Conservation (phyloP, 1,284 basidiomycete species). For the Irpex sp. region DNA sequence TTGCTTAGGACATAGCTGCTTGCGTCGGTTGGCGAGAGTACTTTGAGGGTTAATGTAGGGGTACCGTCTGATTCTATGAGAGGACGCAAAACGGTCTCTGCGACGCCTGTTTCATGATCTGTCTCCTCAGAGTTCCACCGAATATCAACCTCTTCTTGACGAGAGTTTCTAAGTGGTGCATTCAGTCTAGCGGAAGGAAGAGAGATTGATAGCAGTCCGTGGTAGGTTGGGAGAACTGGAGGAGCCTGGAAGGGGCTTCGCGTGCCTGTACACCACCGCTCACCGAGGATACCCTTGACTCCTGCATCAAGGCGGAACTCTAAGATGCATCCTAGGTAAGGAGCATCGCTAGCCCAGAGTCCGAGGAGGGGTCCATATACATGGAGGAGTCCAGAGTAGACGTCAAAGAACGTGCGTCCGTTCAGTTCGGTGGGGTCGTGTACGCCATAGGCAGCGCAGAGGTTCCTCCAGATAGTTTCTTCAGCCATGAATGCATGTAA, state of each 20-base stretch:
- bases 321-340: conserved; percentile 8
- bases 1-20: background rate
- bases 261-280: conserved; percentile 4
- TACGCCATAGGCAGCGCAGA: conserved; percentile 10
- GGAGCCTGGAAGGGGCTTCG: background rate
- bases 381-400: conserved; percentile 11
- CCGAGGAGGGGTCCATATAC: conserved; percentile 10
- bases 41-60: background rate
- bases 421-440: background rate
- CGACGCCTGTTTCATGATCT: too few species aligned
- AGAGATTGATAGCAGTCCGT: background rate
- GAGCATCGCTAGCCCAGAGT: conserved; percentile 13
- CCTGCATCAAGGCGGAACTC: conserved; percentile 9
- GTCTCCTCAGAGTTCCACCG: too few species aligned
- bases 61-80: background rate
- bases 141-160: too few species aligned
- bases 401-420: conserved; percentile 1
- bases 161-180: background rate
- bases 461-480: conserved; percentile 21
- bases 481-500: conserved; percentile 14
- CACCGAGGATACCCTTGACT: conserved; percentile 6
- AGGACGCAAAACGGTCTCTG: too few species aligned
- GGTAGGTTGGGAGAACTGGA: background rate
- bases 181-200: too few species aligned
- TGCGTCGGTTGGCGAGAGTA: background rate